Conservation (phyloP, 228 moss, liverwort and hornwort genomes). For the Sphagnum magellanicum region DNA sequence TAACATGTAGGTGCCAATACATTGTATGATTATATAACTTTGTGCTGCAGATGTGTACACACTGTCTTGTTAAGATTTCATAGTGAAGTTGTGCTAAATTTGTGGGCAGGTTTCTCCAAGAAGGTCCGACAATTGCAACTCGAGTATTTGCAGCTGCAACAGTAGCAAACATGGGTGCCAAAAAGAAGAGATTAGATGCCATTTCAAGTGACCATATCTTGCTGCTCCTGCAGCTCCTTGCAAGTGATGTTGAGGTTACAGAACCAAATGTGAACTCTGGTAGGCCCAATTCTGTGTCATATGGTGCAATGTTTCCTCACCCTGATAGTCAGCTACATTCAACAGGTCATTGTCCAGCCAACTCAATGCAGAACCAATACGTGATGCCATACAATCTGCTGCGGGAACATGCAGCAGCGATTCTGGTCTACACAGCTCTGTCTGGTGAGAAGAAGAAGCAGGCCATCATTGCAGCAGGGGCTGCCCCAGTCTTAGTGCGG, state of each 20-base stretch:
- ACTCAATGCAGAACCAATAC: constrained; percentile 4
- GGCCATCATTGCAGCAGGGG: constrained; percentile 27
- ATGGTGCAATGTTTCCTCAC: constrained; percentile 1
- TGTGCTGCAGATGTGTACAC: background rate
- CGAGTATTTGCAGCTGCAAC: constrained; percentile 44
- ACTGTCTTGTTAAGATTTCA: background rate
- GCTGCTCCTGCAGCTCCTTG: constrained; percentile 35
- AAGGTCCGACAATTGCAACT: constrained; percentile 41
- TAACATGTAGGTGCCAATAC: background rate
- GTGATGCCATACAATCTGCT: constrained; percentile 37
- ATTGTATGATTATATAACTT: background rate
- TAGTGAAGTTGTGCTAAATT: background rate
- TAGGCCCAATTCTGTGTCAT: constrained; percentile 2
- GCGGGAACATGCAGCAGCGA: constrained; percentile 52
- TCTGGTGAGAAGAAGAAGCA: constrained; percentile 58
- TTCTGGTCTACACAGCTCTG: constrained; percentile 59
- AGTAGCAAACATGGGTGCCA: constrained; percentile 68
- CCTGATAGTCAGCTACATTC: constrained; percentile 6
- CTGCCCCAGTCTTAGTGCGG: constrained; percentile 42
- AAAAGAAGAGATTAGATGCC: constrained; percentile 37
- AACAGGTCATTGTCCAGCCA: background rate
- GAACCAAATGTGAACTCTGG: constrained; percentile 3
- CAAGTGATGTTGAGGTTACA: constrained; percentile 7
- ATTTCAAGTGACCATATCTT: constrained; percentile 35
- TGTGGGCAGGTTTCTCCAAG: constrained; percentile 42